Conservation (phyloP, 2,329 filamentous ascomycete species). For the Fusarium sp. region DNA sequence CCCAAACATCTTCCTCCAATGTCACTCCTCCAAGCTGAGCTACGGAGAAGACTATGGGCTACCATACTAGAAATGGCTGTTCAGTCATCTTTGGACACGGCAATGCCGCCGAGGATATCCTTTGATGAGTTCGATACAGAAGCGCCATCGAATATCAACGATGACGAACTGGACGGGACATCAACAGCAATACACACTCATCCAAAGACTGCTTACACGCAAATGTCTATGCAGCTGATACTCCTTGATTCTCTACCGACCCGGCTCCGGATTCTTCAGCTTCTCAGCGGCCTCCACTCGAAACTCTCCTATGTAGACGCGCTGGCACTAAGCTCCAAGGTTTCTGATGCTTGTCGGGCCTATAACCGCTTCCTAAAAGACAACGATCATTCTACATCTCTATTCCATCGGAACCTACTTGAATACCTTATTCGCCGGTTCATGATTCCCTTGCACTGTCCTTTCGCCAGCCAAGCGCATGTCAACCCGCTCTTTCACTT, state of each 20-base stretch:
- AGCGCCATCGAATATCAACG: constrained; percentile 52
- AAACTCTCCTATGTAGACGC: constrained; percentile 51
- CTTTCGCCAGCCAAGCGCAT: constrained; percentile 57
- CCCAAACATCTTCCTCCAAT: constrained; percentile 53
- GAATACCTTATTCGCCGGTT: constrained; percentile 66
- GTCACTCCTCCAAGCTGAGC: constrained; percentile 51
- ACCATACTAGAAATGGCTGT: constrained; percentile 56
- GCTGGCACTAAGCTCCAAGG: constrained; percentile 49
- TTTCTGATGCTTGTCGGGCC: constrained; percentile 44
- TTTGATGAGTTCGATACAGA: constrained; percentile 55
- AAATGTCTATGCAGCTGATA: constrained; percentile 51
- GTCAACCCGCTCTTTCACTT: constrained; percentile 61
- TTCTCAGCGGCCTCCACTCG: constrained; percentile 50
- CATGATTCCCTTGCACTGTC: constrained; percentile 64
- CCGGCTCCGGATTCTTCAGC: constrained; percentile 50
- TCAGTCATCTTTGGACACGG: constrained; percentile 54
- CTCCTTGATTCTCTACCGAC: constrained; percentile 51
- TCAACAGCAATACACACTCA: neutral
- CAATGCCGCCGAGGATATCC: constrained; percentile 54
- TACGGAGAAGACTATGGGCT: constrained; percentile 57
- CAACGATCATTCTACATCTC: constrained; percentile 26
- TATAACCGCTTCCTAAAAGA: constrained; percentile 36
- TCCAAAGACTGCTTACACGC: constrained; percentile 33
- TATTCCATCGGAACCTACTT: constrained; percentile 61
- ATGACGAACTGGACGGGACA: constrained; percentile 22